phyloP scores from a whole-genome alignment of 1,284 basidiomycete species.

The Papiliotrema laurentii region DNA sequence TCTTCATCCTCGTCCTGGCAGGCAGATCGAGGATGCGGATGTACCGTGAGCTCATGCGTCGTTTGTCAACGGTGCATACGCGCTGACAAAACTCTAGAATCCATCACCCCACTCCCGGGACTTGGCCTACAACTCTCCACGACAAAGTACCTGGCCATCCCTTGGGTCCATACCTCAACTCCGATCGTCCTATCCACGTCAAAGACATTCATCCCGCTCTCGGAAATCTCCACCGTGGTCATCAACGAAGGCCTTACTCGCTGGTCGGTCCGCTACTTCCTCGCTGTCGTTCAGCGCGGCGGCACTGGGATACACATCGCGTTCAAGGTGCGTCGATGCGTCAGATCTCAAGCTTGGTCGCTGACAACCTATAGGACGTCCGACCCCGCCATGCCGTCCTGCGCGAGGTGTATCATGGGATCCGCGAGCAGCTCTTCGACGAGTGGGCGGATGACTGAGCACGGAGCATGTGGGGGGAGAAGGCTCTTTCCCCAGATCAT shows the following conservation, averaged over 20 bases:
- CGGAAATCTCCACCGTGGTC: slow-evolving; percentile 28
- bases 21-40: slow-evolving; percentile 3
- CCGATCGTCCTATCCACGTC: slow-evolving; percentile 11
- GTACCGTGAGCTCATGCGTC: slow-evolving; percentile 12
- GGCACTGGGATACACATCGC: slow-evolving; percentile 23
- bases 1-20: background rate
- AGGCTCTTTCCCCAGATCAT: too few relatives aligned
- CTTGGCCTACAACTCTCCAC: slow-evolving; percentile 60
- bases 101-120: slow-evolving; percentile 48
- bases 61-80: slow-evolving; percentile 7
- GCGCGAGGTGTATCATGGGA: slow-evolving; percentile 31
- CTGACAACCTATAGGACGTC: slow-evolving; percentile 14
- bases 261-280: slow-evolving; percentile 36
- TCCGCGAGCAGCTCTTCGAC: slow-evolving; percentile 30
- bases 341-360: background rate
- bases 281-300: slow-evolving; percentile 25
- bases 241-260: slow-evolving; percentile 37
- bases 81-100: too few relatives aligned
- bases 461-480: too few relatives aligned
- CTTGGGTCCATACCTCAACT: slow-evolving; percentile 1
- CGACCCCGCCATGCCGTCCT: slow-evolving; percentile 26
- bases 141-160: slow-evolving; percentile 37
- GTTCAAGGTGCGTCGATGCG: slow-evolving; percentile 30
- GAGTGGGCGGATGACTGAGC: slow-evolving; percentile 22
- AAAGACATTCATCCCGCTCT: slow-evolving; percentile 27